phyloP scores from a whole-genome alignment of 202 grass and related monocot species.

The Digitaria exilis region DNA sequence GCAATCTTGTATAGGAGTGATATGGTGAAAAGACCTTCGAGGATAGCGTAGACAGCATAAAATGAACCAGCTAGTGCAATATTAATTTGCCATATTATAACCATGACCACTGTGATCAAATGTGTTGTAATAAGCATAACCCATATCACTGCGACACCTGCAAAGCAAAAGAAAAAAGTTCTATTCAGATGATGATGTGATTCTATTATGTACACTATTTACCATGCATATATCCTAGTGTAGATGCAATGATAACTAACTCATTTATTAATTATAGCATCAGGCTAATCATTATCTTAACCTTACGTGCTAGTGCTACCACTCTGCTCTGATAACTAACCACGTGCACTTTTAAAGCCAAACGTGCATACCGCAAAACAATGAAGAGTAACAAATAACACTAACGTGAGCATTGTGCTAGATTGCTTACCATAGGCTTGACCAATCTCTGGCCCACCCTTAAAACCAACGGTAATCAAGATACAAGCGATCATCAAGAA shows the following conservation, averaged over 20 bases:
- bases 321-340: neutral
- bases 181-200: neutral
- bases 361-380: neutral
- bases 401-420: neutral
- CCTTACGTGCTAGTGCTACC: neutral
- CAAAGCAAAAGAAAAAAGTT: conserved; percentile 20
- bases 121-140: conserved; percentile 87
- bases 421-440: conserved; percentile 73
- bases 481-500: conserved; percentile 77
- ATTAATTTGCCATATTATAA: conserved; percentile 61
- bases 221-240: neutral
- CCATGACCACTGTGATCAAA: conserved; percentile 67
- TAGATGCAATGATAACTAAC: neutral
- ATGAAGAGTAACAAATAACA: neutral
- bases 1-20: conserved; percentile 71
- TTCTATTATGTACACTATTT: neutral
- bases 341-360: neutral
- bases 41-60: conserved; percentile 33
- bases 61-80: conserved; percentile 42
- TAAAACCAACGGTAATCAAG: conserved; percentile 69
- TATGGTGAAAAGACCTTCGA: conserved; percentile 68
- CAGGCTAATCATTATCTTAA: neutral
- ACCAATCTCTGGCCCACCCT: conserved; percentile 74
- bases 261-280: neutral
- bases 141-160: conserved; percentile 83